phyloP scores from a whole-genome alignment of 257 asterid genomes.

The Rubia yunnanensis region DNA sequence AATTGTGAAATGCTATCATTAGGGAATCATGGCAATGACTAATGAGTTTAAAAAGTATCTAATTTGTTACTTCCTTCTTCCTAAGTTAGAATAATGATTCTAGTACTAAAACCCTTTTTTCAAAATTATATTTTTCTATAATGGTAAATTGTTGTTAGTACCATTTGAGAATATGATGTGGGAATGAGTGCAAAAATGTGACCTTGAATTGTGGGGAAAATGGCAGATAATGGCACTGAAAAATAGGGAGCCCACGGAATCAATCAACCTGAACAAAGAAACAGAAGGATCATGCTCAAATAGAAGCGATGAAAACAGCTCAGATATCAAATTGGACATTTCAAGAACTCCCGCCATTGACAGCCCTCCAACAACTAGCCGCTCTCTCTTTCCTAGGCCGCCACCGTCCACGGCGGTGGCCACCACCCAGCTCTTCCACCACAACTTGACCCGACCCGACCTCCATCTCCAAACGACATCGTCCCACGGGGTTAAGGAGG shows the following conservation, averaged over 20 bases:
- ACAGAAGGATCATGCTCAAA: conserved; percentile 92
- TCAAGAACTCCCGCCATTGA: conserved; percentile 60
- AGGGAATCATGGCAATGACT: neutral
- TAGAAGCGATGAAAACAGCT: conserved; percentile 77
- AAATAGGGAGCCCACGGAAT: conserved; percentile 80
- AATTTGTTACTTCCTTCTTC: too few species aligned
- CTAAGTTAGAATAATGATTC: neutral
- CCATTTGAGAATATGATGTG: neutral
- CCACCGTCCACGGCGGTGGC: conserved; percentile 21
- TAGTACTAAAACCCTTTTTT: neutral
- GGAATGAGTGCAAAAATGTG: neutral
- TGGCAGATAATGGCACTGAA: conserved; percentile 79
- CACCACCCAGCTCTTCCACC: conserved; percentile 32
- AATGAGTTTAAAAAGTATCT: too few species aligned
- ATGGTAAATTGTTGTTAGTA: neutral
- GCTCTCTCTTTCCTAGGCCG: conserved; percentile 36
- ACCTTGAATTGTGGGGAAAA: conserved; percentile 1
- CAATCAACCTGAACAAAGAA: conserved; percentile 92
- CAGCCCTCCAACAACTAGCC: conserved; percentile 38
- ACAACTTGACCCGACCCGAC: conserved; percentile 33
- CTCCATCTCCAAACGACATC: conserved; percentile 35
- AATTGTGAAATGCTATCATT: neutral
- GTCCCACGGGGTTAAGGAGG: conserved; percentile 62
- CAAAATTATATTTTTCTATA: too few species aligned
- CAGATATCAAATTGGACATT: conserved; percentile 66